Conservation (phyloP, 2,329 filamentous ascomycete genomes). For the Exserohilum rostratum region DNA sequence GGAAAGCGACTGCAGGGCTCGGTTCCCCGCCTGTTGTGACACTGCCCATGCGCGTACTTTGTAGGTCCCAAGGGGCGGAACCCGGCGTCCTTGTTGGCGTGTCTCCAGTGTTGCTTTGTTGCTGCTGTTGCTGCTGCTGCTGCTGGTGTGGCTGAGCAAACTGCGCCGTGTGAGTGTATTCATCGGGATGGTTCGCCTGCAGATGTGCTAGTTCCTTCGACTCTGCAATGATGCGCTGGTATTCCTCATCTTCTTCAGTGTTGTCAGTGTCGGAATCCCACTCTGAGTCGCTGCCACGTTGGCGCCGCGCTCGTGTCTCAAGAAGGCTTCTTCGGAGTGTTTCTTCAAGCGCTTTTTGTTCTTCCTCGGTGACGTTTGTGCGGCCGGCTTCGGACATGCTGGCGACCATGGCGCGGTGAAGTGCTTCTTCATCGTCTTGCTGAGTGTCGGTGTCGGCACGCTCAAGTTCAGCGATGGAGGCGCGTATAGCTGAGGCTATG, state of each 20-base stretch:
- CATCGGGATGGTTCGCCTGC: slow-evolving; percentile 26
- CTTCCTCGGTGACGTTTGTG: slow-evolving; percentile 38
- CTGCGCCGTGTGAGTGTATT: slow-evolving; percentile 17
- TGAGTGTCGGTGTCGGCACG: slow-evolving; percentile 35
- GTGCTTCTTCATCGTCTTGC: slow-evolving; percentile 54
- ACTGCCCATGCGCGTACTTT: neutral
- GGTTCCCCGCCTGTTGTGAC: neutral
- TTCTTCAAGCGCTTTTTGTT: slow-evolving; percentile 52
- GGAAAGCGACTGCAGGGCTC: too few relatives aligned
- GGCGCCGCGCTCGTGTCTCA: slow-evolving; percentile 42
- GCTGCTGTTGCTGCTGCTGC: slow-evolving; percentile 5
- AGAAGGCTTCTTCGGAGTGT: slow-evolving; percentile 53
- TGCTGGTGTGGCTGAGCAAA: neutral
- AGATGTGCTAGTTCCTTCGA: slow-evolving; percentile 40
- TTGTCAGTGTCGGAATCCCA: slow-evolving; percentile 38
- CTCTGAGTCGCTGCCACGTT: slow-evolving; percentile 31
- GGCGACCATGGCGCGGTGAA: slow-evolving; percentile 58
- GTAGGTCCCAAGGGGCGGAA: neutral
- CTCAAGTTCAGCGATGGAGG: slow-evolving; percentile 68
- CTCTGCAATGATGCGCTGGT: slow-evolving; percentile 45
- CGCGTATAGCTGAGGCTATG: slow-evolving; percentile 75
- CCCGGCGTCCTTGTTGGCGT: slow-evolving; percentile 15
- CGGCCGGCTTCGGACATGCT: slow-evolving; percentile 55
- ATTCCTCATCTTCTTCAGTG: slow-evolving; percentile 46
- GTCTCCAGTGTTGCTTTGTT: slow-evolving; percentile 16